Evolutionary conservation across 2,329 filamentous ascomycete genomes (phyloP), one percentile per base, ranked within the genome.

Genomic region (Exophiala lecanii-corni): DNA sequence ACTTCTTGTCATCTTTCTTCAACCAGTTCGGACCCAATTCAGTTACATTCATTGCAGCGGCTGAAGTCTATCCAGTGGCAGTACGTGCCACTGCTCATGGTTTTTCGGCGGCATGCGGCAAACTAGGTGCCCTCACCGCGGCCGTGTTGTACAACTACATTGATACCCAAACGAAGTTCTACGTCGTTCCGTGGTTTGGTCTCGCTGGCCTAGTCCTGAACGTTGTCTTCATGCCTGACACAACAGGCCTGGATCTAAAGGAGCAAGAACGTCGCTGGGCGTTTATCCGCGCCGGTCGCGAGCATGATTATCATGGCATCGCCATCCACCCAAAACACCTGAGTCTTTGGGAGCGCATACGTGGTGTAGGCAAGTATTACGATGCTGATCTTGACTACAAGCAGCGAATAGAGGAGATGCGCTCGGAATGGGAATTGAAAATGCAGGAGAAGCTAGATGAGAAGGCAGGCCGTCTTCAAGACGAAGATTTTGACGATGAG

Each of bases 21-120:
- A 96, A 96, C 76, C 91, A 97, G 65, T 97, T 97, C 60, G 91
- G 91, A 9, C 91, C 91, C 67, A 97, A 97, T 76, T 84, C 81
- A 35, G 89, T 96, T 59, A 95, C 89, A 50, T 97, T 97, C 84
- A 79, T 97, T 55, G 86, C 94, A 25, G 91, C 91, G 32, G 91
- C 88, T 32, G 91, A 97, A 65, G 88, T 95, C n/a, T 97, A 87
- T 75, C 91, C 91, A 7, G 95, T 89, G 0, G 86, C 89, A 7
- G 82, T 97, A 56, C 89, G 91, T 58, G 91, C 91, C 55, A 89
- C 87, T 13, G 91, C 91, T 39, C 91, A 97, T 73, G 91, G 91
- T 44, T 87, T 96, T 69, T 89, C 86, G n/a, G 91, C 91, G 52
- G 91, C 89, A 44, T 74, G 84, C 42, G 91, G 91, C 61, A 97